phyloP scores from a whole-genome alignment of 2,329 filamentous ascomycete genomes.

The Hypoxylon sp. region DNA sequence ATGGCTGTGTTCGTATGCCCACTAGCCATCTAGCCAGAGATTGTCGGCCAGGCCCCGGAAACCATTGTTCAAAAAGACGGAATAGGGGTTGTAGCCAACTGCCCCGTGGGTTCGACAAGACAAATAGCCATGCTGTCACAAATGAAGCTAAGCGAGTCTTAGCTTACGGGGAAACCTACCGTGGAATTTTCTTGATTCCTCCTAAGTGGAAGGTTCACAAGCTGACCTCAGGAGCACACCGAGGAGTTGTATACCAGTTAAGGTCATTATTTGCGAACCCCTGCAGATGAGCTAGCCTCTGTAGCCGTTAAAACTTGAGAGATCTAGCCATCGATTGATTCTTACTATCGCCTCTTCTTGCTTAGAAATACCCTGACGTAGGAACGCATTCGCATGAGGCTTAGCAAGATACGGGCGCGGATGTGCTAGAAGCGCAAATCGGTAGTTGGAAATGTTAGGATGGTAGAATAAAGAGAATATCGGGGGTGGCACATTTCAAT shows the following conservation, averaged over 20 bases:
- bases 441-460: background rate
- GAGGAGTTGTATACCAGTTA: background rate
- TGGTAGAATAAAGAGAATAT: background rate
- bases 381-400: constrained; percentile 3
- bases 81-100: background rate
- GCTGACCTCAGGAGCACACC: background rate
- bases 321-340: background rate
- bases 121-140: background rate
- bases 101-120: background rate
- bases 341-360: background rate
- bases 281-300: background rate
- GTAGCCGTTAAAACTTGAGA: background rate
- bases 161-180: background rate
- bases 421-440: background rate
- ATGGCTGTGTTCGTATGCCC: background rate
- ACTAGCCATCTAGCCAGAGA: background rate
- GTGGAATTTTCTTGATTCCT: background rate
- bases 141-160: background rate
- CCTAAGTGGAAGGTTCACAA: background rate
- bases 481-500: background rate
- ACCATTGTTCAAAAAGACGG: background rate
- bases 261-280: background rate
- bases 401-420: background rate
- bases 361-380: background rate
- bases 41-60: background rate